Evolutionary conservation across 768 basidiomycete species (phyloP).

Genomic region (Mycena albidolilacea): DNA sequence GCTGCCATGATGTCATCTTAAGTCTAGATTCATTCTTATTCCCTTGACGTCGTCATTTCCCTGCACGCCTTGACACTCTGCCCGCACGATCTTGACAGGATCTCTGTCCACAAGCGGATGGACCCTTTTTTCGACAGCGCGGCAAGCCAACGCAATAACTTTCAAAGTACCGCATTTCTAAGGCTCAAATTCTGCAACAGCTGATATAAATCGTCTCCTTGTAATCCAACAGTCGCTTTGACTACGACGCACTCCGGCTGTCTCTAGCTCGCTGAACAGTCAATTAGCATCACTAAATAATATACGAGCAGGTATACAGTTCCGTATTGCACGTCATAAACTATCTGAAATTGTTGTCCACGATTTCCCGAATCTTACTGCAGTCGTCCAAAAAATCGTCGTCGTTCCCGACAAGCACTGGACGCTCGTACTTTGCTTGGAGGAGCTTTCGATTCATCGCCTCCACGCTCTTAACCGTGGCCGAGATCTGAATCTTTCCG

Average conservation of each 20-base stretch:
- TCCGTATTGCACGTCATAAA: slow-evolving; percentile 2
- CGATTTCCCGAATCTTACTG: slow-evolving; percentile 6
- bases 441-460: slow-evolving; percentile 3
- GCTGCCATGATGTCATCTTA: too few species aligned
- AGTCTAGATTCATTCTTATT: too few species aligned
- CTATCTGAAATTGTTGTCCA: slow-evolving; percentile 6
- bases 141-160: background rate
- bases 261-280: background rate
- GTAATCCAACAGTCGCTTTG: background rate
- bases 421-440: slow-evolving; percentile 5
- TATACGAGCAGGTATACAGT: background rate
- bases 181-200: background rate
- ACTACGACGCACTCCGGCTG: too few species aligned
- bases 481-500: slow-evolving; percentile 6
- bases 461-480: background rate
- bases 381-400: background rate
- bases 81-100: too few species aligned
- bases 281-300: background rate
- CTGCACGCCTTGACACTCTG: too few species aligned
- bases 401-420: background rate
- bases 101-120: background rate
- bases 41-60: too few species aligned
- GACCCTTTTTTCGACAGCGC: background rate
- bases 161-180: background rate
- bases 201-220: background rate